phyloP scores from a whole-genome alignment of 192 early-diverging fungal genomes.

The Hyaloraphidium curvatum region DNA sequence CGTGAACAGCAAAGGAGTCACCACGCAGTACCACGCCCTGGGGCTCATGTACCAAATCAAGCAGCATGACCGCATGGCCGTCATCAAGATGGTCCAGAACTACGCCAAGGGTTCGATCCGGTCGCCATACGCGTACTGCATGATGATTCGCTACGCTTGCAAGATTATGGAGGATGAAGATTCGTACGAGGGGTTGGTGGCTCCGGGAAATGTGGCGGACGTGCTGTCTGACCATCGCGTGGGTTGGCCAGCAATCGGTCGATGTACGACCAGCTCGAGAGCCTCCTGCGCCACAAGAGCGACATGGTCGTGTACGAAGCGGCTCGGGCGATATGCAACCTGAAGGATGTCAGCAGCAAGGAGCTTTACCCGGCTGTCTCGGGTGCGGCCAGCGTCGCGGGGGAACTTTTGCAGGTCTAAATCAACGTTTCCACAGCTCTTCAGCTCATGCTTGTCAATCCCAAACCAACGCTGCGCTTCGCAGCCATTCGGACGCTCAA shows the following conservation, averaged over 20 bases:
- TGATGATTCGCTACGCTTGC: constrained; percentile 81
- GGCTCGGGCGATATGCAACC: constrained; percentile 85
- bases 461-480: constrained; percentile 83
- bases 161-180: constrained; percentile 38
- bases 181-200: background rate
- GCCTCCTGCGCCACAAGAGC: constrained; percentile 79
- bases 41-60: constrained; percentile 87
- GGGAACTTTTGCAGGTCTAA: background rate
- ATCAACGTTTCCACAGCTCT: constrained; percentile 27
- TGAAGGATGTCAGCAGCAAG: constrained; percentile 59
- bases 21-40: constrained; percentile 94
- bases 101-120: constrained; percentile 47
- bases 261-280: constrained; percentile 74
- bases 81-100: constrained; percentile 84
- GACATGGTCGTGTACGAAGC: constrained; percentile 98
- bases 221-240: background rate
- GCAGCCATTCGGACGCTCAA: constrained; percentile 96
- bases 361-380: constrained; percentile 85
- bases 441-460: constrained; percentile 81
- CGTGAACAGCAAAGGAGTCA: constrained; percentile 73
- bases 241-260: constrained; percentile 16
- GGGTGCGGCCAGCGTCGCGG: constrained; percentile 19
- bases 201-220: background rate
- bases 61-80: constrained; percentile 95
- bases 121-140: constrained; percentile 72